Base-by-base conservation (phyloP, 2,329 filamentous ascomycete genomes). In the Harringtonia aguacate region DNA sequence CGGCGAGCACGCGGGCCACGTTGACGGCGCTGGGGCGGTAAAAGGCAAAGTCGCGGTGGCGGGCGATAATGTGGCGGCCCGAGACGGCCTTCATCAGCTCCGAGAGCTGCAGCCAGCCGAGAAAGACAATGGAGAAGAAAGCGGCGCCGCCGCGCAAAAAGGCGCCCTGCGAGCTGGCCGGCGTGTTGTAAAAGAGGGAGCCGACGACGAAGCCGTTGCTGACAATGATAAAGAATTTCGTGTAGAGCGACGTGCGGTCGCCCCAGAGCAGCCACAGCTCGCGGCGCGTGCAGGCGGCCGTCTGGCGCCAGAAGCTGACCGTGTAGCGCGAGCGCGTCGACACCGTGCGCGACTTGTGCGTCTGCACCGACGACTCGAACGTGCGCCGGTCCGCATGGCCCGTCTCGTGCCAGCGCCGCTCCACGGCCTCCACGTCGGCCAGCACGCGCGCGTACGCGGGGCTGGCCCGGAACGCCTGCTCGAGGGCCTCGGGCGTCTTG, bases 191-290 rank as follows among this genome's bases (percentile, higher is more conserved):
- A 63, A 92, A 92, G 20, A 92, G 68, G 2, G 81, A 85, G 1
- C 84, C 82, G 43, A 89, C 80, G 49, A 92, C 84, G 12, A 94
- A 69, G 4, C 60, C 67, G 57, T 85, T 85, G 47, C 79, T 74
- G 47, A 89, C 62, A 53, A 88, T 84, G 57, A 87, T 86, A 62
- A 87, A 85, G 47, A 83, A 72, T 53, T 90, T 90, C 34, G 84
- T 89, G 60, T 78, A 83, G 1, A 92, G 68, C 0, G 83, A 82
- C 1, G 79, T 79, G 49, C 73, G 80, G 60, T 92, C 84, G 30
- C 84, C 84, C 56, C 75, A 74, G 18, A 88, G 73, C 20, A 92
- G 72, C 83, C 84, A 88, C 47, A 86, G 79, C 60, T 92, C 84
- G 33, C 86, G 75, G 53, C 77, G 71, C 0, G 80, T 82, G 64